Evolutionary conservation across 257 asterid genomes (phyloP).

Genomic region (Catharanthus roseus): DNA sequence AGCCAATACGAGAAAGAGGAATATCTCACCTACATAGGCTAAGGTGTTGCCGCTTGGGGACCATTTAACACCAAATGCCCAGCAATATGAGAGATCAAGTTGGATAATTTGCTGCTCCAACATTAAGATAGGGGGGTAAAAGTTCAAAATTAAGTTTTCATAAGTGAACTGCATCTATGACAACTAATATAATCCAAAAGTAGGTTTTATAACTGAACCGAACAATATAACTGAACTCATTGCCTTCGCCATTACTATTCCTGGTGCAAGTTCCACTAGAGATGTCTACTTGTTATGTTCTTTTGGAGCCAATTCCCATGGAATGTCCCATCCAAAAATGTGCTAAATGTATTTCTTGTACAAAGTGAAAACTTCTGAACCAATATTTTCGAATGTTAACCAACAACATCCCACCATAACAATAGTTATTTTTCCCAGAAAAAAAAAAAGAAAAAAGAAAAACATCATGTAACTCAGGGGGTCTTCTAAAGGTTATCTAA

Average conservation of each 20-base stretch:
- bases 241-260: background rate
- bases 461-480: background rate
- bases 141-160: background rate
- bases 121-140: constrained; percentile 10
- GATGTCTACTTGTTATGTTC: background rate
- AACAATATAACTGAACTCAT: background rate
- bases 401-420: background rate
- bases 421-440: background rate
- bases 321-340: background rate
- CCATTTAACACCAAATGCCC: constrained; percentile 98
- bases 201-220: background rate
- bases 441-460: too few species aligned
- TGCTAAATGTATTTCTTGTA: background rate
- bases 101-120: constrained; percentile 87
- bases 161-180: background rate
- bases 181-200: background rate
- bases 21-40: constrained; percentile 80
- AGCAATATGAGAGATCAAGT: constrained; percentile 89
- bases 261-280: background rate
- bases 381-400: background rate
- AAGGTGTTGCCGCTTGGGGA: constrained; percentile 91
- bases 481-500: background rate
- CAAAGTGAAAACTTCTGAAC: background rate
- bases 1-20: constrained; percentile 27
- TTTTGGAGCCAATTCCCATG: background rate